phyloP scores from a whole-genome alignment of 1,284 basidiomycete genomes.

The Papiliotrema flavescens region DNA sequence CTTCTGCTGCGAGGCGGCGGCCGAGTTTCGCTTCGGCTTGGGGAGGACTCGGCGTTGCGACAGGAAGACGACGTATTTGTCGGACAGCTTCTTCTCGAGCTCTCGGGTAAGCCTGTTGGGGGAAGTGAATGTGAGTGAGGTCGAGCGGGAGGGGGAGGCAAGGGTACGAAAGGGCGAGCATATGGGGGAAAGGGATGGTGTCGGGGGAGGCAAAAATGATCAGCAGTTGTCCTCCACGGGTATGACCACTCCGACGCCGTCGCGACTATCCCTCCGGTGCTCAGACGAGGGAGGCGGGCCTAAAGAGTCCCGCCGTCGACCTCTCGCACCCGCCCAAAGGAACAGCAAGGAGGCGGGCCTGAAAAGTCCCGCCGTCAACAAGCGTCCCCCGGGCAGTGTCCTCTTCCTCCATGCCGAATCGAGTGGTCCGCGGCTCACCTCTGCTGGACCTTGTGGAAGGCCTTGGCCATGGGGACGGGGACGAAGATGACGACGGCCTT shows the following conservation, averaged over 20 bases:
- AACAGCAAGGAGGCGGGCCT: conserved; percentile 48
- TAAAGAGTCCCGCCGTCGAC: conserved; percentile 51
- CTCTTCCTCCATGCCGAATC: not conserved
- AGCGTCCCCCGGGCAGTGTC: not conserved
- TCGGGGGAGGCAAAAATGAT: conserved; percentile 3
- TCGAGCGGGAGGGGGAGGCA: not conserved
- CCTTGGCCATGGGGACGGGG: conserved; percentile 95
- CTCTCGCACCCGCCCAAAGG: conserved; percentile 12
- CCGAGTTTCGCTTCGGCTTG: conserved; percentile 92
- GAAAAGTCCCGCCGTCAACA: conserved; percentile 50
- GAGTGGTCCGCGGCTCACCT: conserved; percentile 61
- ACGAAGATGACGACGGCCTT: conserved; percentile 99
- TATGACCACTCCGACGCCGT: conserved; percentile 26
- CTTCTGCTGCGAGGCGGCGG: conserved; percentile 77
- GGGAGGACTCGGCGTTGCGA: conserved; percentile 97
- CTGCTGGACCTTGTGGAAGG: conserved; percentile 97
- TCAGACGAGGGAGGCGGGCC: conserved; percentile 43
- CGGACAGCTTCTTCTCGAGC: conserved; percentile 99
- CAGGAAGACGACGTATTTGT: conserved; percentile 95
- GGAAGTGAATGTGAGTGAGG: no score
- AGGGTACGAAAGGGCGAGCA: not conserved
- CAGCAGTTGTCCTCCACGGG: no score
- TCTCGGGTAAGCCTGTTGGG: conserved; percentile 83
- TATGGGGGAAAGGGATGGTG: conserved; percentile 3
- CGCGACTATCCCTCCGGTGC: not conserved